Percentiles rank a stretch among this genome's conserved stretches.
Conservation (phyloP, 257 asterid species). For the Solanum virginianum region DNA sequence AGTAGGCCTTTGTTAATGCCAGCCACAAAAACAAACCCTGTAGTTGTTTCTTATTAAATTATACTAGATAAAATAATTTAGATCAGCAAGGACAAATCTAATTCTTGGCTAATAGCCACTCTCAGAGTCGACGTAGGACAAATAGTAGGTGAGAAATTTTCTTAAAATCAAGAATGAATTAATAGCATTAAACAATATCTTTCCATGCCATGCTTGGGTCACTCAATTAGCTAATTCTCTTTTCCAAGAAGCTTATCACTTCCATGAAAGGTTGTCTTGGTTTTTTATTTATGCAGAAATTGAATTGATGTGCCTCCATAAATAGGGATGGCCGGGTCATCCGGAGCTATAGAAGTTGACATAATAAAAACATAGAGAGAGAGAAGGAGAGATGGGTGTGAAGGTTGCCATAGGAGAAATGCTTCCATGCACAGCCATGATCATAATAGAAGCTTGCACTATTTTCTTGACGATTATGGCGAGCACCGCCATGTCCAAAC, state of each 20-base stretch:
- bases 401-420: constrained; percentile 23
- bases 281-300: background rate
- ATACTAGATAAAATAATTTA: background rate
- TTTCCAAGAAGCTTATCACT: constrained; percentile 43
- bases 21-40: background rate
- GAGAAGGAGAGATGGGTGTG: constrained; percentile 3
- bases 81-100: background rate
- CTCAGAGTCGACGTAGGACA: background rate
- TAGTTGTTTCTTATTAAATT: background rate
- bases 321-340: background rate
- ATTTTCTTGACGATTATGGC: constrained; percentile 52
- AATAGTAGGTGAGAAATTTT: background rate
- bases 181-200: background rate
- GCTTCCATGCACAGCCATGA: constrained; percentile 46
- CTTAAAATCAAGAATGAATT: background rate
- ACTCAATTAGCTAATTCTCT: constrained; percentile 62
- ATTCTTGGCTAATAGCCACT: background rate
- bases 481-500: constrained; percentile 50
- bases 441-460: constrained; percentile 46
- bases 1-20: background rate
- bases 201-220: constrained; percentile 24
- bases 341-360: background rate
- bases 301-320: constrained; percentile 1
- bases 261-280: constrained; percentile 38
- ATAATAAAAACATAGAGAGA: background rate